A percentile compares a stretch with the other conserved stretches of the same genome.
These are phyloP conservation scores for Backusella psychrophila DNA, from an alignment of 192 early-diverging fungal species.

Conservation along the genomic window DNA sequence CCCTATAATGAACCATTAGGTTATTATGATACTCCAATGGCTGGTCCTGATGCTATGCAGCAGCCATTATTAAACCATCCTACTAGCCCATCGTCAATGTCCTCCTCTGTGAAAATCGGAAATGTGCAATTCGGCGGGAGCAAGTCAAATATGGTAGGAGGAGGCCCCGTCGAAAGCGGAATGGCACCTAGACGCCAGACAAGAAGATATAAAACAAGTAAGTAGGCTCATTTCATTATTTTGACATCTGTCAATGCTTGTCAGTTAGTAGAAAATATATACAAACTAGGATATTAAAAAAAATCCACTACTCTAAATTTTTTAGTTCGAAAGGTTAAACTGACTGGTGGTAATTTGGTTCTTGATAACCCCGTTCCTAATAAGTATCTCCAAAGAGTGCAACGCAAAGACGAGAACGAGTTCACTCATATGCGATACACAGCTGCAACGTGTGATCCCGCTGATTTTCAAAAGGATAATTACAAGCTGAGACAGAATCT, in stretches of 20 bases:
- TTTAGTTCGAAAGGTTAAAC: conserved; percentile 49
- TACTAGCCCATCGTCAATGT: neutral
- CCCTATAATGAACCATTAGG: conserved; percentile 4
- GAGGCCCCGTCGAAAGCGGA: conserved; percentile 3
- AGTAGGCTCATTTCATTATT: neutral
- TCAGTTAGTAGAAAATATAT: neutral
- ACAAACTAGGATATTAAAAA: neutral
- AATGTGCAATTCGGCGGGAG: conserved; percentile 1
- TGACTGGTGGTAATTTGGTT: conserved; percentile 70
- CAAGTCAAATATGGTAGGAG: conserved; percentile 13
- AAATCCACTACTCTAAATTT: neutral
- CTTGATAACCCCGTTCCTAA: conserved; percentile 66
- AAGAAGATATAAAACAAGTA: conserved; percentile 46
- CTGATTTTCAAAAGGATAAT: conserved; percentile 55
- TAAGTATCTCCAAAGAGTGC: conserved; percentile 52
- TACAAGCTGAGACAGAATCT: conserved; percentile 62
- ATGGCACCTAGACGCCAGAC: conserved; percentile 39
- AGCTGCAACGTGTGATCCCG: conserved; percentile 65
- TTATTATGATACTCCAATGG: conserved; percentile 11
- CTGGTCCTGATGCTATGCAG: neutral
- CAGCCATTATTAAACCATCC: conserved; percentile 2
- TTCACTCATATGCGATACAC: conserved; percentile 78
- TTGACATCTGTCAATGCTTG: neutral
- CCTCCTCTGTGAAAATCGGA: neutral
- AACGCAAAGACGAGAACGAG: conserved; percentile 56